Percentiles rank a stretch among this genome's conserved stretches.
Evolutionary conservation across 2,329 filamentous ascomycete species (phyloP).

Genomic region (Madurella fahalii): DNA sequence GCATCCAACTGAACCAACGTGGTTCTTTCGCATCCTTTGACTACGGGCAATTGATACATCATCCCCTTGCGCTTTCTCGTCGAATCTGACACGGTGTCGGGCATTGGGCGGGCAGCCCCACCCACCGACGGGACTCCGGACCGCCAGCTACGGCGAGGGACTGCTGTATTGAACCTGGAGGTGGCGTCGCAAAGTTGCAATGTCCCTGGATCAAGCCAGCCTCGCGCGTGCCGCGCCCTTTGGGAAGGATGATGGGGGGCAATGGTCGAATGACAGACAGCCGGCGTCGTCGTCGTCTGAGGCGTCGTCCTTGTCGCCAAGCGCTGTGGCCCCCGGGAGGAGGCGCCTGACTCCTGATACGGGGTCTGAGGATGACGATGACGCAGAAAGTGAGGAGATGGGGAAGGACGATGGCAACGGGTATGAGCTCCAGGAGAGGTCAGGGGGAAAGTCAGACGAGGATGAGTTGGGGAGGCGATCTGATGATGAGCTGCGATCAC

Average conservation of each 20-base stretch:
- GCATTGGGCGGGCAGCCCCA: no score
- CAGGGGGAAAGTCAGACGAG: not conserved
- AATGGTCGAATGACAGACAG: not conserved
- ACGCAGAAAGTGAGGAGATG: not conserved
- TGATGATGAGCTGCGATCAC: conserved; percentile 11
- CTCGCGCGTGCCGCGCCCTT: not conserved
- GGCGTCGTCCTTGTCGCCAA: conserved; percentile 1
- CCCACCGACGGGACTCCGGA: no score
- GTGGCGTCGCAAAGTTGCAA: no score
- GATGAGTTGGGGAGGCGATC: not conserved
- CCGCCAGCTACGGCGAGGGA: no score
- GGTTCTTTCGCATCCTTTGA: no score
- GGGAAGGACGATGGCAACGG: conserved; percentile 3
- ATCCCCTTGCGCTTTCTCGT: not conserved
- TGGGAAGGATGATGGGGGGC: not conserved
- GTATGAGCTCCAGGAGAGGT: not conserved
- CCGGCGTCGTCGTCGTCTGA: not conserved
- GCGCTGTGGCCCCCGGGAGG: not conserved
- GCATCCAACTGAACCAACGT: no score
- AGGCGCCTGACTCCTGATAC: conserved; percentile 6
- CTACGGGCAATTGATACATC: no score
- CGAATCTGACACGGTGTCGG: not conserved
- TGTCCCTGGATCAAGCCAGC: not conserved
- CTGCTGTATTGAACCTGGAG: no score
- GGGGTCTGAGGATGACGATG: conserved; percentile 10